A percentile compares a stretch with the other conserved stretches of the same genome.
phyloP scores from a whole-genome alignment of 2,329 filamentous ascomycete genomes.

The Dothiorella sarmentorum region DNA sequence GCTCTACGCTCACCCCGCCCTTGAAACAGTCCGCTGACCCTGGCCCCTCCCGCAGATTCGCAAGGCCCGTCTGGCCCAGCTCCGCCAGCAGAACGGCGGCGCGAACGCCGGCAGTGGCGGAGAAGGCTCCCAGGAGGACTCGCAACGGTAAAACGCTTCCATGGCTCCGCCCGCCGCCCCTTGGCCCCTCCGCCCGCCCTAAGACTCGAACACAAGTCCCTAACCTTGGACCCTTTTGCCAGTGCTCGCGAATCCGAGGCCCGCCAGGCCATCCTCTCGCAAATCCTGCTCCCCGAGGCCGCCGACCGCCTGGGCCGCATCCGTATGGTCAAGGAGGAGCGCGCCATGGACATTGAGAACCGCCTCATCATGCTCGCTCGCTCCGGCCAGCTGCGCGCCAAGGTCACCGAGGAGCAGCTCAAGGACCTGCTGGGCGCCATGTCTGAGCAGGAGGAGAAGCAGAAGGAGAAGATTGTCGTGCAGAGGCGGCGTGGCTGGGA shows the following conservation, averaged over 20 bases:
- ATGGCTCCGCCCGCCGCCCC: slow-evolving; percentile 33
- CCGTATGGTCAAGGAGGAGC: slow-evolving; percentile 88
- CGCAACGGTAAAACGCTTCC: slow-evolving; percentile 47
- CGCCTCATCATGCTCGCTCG: slow-evolving; percentile 87
- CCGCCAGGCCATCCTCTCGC: slow-evolving; percentile 72
- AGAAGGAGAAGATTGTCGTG: slow-evolving; percentile 80
- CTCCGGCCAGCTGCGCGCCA: slow-evolving; percentile 77
- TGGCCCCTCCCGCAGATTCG: slow-evolving; percentile 70
- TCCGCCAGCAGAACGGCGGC: slow-evolving; percentile 67
- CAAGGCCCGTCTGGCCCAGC: slow-evolving; percentile 87
- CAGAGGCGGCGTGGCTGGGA: slow-evolving; percentile 73
- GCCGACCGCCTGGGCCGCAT: slow-evolving; percentile 92
- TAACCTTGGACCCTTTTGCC: slow-evolving; percentile 21
- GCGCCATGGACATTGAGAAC: slow-evolving; percentile 88
- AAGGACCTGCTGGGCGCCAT: slow-evolving; percentile 87
- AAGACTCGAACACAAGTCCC: slow-evolving; percentile 17
- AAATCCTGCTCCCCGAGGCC: slow-evolving; percentile 93
- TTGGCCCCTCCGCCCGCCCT: slow-evolving; percentile 27
- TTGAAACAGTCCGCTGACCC: slow-evolving; percentile 17
- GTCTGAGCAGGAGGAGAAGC: slow-evolving; percentile 65
- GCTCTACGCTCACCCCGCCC: slow-evolving; percentile 18
- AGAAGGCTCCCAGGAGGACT: slow-evolving; percentile 30
- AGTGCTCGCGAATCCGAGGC: slow-evolving; percentile 59
- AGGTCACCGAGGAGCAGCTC: slow-evolving; percentile 88
- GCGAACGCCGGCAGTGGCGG: slow-evolving; percentile 49